Evolutionary conservation across 2,329 filamentous ascomycete genomes (phyloP).

Genomic region (Sclerotiophoma versabilis): DNA sequence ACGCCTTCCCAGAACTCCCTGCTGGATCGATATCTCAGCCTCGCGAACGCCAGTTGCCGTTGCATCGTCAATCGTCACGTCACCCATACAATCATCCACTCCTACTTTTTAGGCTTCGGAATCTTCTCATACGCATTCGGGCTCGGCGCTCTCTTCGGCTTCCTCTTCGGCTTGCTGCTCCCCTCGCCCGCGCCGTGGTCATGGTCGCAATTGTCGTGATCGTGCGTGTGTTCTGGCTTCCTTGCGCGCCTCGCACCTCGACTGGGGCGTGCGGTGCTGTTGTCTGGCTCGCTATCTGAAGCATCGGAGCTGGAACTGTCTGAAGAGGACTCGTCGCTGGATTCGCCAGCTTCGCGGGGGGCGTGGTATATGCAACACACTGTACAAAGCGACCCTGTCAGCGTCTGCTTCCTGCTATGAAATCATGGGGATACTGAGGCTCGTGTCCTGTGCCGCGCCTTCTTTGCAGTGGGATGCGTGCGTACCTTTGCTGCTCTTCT

Average conservation of each 20-base stretch:
- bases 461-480: neutral
- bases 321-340: conserved; percentile 72
- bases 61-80: neutral
- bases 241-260: conserved; percentile 22
- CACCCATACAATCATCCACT: no score
- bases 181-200: conserved; percentile 51
- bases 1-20: neutral
- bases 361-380: conserved; percentile 99
- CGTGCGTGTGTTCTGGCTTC: conserved; percentile 33
- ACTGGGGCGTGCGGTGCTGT: conserved; percentile 56
- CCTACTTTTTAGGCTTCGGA: conserved; percentile 59
- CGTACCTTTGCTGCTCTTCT: conserved; percentile 91
- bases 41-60: no score
- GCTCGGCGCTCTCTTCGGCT: conserved; percentile 63
- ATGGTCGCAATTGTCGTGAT: conserved; percentile 41
- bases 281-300: conserved; percentile 63
- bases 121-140: conserved; percentile 85
- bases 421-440: neutral
- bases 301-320: conserved; percentile 48
- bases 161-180: conserved; percentile 49
- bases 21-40: neutral
- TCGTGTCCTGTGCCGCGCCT: no score
- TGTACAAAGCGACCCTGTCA: conserved; percentile 45
- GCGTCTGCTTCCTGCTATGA: neutral
- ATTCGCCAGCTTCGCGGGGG: conserved; percentile 73